phyloP scores from a whole-genome alignment of 805 yeast genomes.

The Hemisphaericaspora nanyangensis region DNA sequence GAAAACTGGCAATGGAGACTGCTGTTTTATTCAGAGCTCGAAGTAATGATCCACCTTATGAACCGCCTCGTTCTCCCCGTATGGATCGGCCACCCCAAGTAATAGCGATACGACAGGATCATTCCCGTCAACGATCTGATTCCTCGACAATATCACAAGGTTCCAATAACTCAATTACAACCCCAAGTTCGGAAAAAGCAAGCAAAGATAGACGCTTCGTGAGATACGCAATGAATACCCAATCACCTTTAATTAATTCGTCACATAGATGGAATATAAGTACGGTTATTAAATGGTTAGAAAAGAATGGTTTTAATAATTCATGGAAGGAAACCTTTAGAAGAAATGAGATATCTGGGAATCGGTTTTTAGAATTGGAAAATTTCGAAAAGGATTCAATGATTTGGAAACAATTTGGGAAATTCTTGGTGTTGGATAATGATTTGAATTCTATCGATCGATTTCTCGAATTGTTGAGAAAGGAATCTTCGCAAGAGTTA shows the following conservation, averaged over 20 bases:
- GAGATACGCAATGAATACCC: conserved; percentile 40
- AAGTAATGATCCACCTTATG: neutral
- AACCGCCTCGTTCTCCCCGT: no score
- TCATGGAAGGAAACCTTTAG: conserved; percentile 70
- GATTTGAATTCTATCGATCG: conserved; percentile 53
- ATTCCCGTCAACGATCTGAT: conserved; percentile 32
- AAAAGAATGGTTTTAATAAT: conserved; percentile 60
- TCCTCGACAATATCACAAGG: conserved; percentile 30
- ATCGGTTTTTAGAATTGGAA: conserved; percentile 59
- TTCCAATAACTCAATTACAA: conserved; percentile 24
- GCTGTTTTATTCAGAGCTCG: neutral
- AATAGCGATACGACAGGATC: conserved; percentile 9
- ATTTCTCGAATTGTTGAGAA: conserved; percentile 23
- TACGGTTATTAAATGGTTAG: conserved; percentile 69
- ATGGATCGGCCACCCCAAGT: no score
- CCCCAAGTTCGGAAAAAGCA: conserved; percentile 20
- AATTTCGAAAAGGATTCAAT: conserved; percentile 53
- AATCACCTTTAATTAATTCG: conserved; percentile 13
- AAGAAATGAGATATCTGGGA: conserved; percentile 55
- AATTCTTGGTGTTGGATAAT: conserved; percentile 34
- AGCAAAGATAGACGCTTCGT: conserved; percentile 39
- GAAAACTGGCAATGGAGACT: neutral
- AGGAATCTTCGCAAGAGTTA: conserved; percentile 11
- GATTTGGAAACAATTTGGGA: conserved; percentile 44
- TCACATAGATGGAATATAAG: conserved; percentile 61